A percentile compares a stretch with the other conserved stretches of the same genome.
Evolutionary conservation across 306 rosid genomes (phyloP).

Genomic region (peach (Prunus persica)): DNA sequence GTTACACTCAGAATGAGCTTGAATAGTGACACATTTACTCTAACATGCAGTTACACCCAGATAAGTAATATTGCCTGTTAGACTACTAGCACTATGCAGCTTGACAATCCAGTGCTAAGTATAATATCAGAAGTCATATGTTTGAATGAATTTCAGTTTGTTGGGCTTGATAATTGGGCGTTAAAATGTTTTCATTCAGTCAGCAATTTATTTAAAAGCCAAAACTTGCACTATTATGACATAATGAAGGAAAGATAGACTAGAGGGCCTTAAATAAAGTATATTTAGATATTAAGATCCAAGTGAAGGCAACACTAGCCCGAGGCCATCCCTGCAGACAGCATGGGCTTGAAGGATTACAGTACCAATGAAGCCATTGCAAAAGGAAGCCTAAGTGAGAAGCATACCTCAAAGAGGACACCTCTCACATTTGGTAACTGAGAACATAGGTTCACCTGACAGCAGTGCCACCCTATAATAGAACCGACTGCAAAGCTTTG

Average conservation of each 20-base stretch:
- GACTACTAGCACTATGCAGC: neutral
- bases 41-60: neutral
- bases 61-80: neutral
- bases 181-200: neutral
- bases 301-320: conserved; percentile 18
- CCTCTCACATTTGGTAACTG: conserved; percentile 72
- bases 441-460: conserved; percentile 57
- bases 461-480: conserved; percentile 59
- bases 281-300: conserved; percentile 10
- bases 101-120: neutral
- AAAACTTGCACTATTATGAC: neutral
- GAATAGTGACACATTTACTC: neutral
- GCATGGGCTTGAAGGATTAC: conserved; percentile 43
- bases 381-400: conserved; percentile 73
- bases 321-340: conserved; percentile 7
- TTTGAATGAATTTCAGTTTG: neutral
- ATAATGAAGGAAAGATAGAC: neutral
- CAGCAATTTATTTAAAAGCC: neutral
- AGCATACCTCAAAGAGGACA: conserved; percentile 89
- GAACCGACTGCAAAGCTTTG: conserved; percentile 66
- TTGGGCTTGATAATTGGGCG: neutral
- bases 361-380: conserved; percentile 38
- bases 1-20: neutral
- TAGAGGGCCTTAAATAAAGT: conserved; percentile 1
- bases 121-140: neutral